Evolutionary conservation across 2,329 filamentous ascomycete genomes (phyloP), one percentile per base, ranked within the genome.

Genomic region (Conoideocrella luteorostrata): DNA sequence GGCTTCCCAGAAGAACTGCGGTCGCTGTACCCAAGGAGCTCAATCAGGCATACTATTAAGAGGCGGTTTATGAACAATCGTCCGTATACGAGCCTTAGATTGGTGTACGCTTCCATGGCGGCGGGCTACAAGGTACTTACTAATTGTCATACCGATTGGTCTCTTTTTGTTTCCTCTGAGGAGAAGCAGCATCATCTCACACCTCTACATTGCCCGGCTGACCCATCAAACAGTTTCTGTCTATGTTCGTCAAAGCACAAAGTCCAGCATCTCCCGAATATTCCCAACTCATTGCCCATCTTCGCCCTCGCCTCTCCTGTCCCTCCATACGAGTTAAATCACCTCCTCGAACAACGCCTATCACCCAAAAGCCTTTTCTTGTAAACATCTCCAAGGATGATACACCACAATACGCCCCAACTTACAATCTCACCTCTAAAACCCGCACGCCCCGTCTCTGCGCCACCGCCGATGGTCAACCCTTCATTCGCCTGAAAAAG

Each of bases 71-170:
- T 64, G 40, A 71, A 74, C 45, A 82, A 88, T 58, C 66, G 66
- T 35, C 60, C 69, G 37, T 70, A 82, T 45, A 74, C 70, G 11
- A 84, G 80, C 50, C 66, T 72, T 2, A 72, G 78, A 15, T 69
- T 86, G 29, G 67, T 88, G 20, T 72, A 75, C 39, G 68, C 77
- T 2, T 75, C 79, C 7, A 77, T 91, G 53, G 66, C 75, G 26
- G 75, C 77, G 21, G 87, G 86, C 20, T 90, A 90, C 66, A 76
- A 78, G 63, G 78, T 80, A n/a, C n/a, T n/a, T n/a, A n/a, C n/a
- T n/a, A n/a, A n/a, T n/a, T n/a, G n/a, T n/a, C n/a, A n/a, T n/a
- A n/a, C n/a, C n/a, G n/a, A n/a, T n/a, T n/a, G n/a, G n/a, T n/a
- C n/a, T n/a, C n/a, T n/a, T n/a, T n/a, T n/a, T n/a, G n/a, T n/a